Evolutionary conservation across 2,329 filamentous ascomycete genomes (phyloP).

Genomic region (Cladosporium austrohemisphaericum): DNA sequence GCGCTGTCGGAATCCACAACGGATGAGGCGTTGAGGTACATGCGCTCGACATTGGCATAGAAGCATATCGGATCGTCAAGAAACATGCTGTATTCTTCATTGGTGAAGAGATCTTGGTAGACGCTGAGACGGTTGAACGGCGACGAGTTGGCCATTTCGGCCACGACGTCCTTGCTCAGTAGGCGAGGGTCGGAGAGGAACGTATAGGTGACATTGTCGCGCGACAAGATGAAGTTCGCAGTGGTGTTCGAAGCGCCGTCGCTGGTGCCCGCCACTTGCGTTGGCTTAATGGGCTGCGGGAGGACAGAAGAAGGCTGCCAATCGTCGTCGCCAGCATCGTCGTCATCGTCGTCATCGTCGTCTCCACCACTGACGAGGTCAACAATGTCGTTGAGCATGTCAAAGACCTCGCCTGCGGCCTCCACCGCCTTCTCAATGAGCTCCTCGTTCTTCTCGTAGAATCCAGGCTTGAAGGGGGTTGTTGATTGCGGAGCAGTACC

Average conservation of each 20-base stretch:
- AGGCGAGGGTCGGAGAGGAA: constrained; percentile 11
- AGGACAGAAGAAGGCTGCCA: not conserved
- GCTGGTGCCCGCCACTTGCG: constrained; percentile 1
- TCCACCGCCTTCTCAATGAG: constrained; percentile 8
- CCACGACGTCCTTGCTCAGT: constrained; percentile 4
- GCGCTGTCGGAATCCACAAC: not conserved
- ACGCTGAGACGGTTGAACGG: not conserved
- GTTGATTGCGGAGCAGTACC: constrained; percentile 7
- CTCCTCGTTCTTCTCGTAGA: not conserved
- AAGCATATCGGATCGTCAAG: constrained; percentile 6
- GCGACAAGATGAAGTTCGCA: not conserved
- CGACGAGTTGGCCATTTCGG: not conserved
- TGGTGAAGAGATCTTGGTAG: not conserved
- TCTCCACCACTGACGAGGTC: not conserved
- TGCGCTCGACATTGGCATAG: constrained; percentile 6
- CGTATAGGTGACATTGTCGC: constrained; percentile 6
- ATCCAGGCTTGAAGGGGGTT: not conserved
- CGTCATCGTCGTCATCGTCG: not conserved
- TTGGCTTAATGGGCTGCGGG: not conserved
- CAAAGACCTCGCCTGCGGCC: not conserved
- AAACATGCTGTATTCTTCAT: constrained; percentile 5
- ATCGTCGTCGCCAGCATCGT: not conserved
- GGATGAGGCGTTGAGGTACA: constrained; percentile 1
- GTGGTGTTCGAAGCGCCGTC: constrained; percentile 7
- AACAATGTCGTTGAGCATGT: not conserved